Evolutionary conservation across 1,139 yeast genomes (phyloP).

Genomic region (Blastobotrys petasosporus): DNA sequence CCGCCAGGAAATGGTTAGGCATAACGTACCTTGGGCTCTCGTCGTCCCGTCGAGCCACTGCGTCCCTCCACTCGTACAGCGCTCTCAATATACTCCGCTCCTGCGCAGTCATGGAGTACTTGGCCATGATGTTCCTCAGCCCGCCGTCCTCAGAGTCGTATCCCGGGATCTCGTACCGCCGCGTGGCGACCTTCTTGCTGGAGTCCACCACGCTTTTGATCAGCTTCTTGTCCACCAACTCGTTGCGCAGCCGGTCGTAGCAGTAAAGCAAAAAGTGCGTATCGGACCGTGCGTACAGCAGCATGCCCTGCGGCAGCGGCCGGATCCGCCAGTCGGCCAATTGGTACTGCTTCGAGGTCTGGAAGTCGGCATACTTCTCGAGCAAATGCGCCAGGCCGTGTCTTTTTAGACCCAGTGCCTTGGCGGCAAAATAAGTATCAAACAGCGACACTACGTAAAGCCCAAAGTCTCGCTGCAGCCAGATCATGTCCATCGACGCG

Average conservation of each 20-base stretch:
- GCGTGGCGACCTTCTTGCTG: constrained; percentile 73
- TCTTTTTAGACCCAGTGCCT: constrained; percentile 68
- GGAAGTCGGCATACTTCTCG: constrained; percentile 74
- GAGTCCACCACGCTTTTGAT: constrained; percentile 62
- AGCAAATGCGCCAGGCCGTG: constrained; percentile 80
- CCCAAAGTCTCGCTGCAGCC: constrained; percentile 96
- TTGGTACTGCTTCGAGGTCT: constrained; percentile 91
- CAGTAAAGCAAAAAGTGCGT: constrained; percentile 85
- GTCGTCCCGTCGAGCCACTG: constrained; percentile 64
- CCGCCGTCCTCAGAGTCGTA: constrained; percentile 26
- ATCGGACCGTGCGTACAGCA: constrained; percentile 87
- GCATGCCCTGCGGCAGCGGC: constrained; percentile 74
- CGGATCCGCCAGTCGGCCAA: constrained; percentile 95
- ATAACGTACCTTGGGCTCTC: constrained; percentile 79
- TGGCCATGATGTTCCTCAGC: constrained; percentile 43
- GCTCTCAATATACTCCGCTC: constrained; percentile 54
- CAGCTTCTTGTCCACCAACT: constrained; percentile 47
- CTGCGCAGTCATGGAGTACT: constrained; percentile 56
- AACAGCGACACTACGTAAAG: constrained; percentile 82
- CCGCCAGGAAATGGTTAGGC: constrained; percentile 73
- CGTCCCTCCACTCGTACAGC: constrained; percentile 80
- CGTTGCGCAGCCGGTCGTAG: constrained; percentile 66
- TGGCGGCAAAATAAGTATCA: constrained; percentile 90
- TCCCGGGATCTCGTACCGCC: constrained; percentile 61
- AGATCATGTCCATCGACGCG: constrained; percentile 91